Percentiles rank a stretch among this genome's conserved stretches.
Conservation (phyloP, 306 rosid species). For the Cyclanthera cordifolia region DNA sequence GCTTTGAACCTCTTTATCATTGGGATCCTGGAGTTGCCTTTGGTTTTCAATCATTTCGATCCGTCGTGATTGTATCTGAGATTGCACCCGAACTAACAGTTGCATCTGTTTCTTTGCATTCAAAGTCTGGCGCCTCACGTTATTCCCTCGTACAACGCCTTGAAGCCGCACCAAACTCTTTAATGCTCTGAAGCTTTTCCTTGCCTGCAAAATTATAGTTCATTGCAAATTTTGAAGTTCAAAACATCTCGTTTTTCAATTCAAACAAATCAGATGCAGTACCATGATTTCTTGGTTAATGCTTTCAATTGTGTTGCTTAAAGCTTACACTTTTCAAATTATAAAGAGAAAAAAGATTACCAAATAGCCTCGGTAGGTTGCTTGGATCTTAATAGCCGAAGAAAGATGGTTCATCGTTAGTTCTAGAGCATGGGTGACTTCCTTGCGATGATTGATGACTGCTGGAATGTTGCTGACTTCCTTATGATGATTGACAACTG, state of each 20-base stretch:
- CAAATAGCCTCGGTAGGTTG: slow-evolving; percentile 76
- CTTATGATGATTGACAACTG: slow-evolving; percentile 12
- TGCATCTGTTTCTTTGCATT: slow-evolving; percentile 97
- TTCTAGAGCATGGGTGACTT: slow-evolving; percentile 50
- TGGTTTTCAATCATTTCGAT: slow-evolving; percentile 83
- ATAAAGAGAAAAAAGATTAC: slow-evolving; percentile 31
- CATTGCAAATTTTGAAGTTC: background rate
- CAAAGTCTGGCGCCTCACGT: slow-evolving; percentile 78
- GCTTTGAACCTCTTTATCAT: slow-evolving; percentile 50
- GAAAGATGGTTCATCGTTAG: slow-evolving; percentile 54
- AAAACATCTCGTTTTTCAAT: background rate
- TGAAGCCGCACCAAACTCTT: slow-evolving; percentile 91
- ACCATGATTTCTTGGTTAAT: background rate
- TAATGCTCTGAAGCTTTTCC: slow-evolving; percentile 80
- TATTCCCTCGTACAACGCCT: slow-evolving; percentile 90
- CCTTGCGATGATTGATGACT: slow-evolving; percentile 19
- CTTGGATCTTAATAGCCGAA: slow-evolving; percentile 80
- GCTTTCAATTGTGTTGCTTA: background rate
- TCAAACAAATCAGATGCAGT: background rate
- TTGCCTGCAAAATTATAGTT: slow-evolving; percentile 37
- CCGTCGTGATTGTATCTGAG: slow-evolving; percentile 84
- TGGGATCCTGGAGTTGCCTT: slow-evolving; percentile 43
- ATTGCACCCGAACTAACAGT: slow-evolving; percentile 80
- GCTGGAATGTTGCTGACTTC: slow-evolving; percentile 29
- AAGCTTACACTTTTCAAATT: background rate